Evolutionary conservation across 2,329 filamentous ascomycete species (phyloP), one percentile per base, ranked within the genome.

Genomic region (Huntiella savannae): DNA sequence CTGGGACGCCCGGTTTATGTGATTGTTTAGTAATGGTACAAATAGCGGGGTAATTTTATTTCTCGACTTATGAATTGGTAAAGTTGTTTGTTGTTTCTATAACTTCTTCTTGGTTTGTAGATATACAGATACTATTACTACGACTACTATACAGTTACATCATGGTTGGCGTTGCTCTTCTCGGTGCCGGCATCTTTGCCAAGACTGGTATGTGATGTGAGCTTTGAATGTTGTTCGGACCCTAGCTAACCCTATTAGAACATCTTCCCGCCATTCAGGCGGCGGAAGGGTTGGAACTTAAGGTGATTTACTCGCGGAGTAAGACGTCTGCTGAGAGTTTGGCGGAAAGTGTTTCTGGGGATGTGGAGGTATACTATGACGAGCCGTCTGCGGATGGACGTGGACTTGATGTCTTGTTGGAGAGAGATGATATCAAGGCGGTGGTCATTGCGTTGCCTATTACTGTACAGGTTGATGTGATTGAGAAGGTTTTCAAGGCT

Each of bases 231-330:
- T 32, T 12, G 6, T 15, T 16, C 40, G 33, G 34, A 48, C 44
- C 6, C 45, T 53, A 43, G 51, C 38, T 36, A 15, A 13, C 22
- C 22, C 5, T 33, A 22, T 6, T 15, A 35, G 39, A 63, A 60
- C 51, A 52, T 46, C 46, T 51, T 22, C 78, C 78, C 10, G 78
- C 77, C 39, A 69, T 82, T 45, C 62, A 71, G 52, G 66, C 69
- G 22, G 65, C 61, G 46, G 56, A 65, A 6, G 46, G 55, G 34
- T 60, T 81, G 8, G 58, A 60, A 10, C 67, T 83, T 52, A 79
- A 75, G 60, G 75, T 76, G 16, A 65, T 80, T 52, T 83, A 77
- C 60, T 80, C 76, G 3, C 72, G 77, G 45, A 73, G 73, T 8
- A 64, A 72, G 43, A 59, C 63, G 13, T 75, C 75, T 1, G 76